Evolutionary conservation across 257 asterid genomes (phyloP).

Genomic region (Datura wrightii): DNA sequence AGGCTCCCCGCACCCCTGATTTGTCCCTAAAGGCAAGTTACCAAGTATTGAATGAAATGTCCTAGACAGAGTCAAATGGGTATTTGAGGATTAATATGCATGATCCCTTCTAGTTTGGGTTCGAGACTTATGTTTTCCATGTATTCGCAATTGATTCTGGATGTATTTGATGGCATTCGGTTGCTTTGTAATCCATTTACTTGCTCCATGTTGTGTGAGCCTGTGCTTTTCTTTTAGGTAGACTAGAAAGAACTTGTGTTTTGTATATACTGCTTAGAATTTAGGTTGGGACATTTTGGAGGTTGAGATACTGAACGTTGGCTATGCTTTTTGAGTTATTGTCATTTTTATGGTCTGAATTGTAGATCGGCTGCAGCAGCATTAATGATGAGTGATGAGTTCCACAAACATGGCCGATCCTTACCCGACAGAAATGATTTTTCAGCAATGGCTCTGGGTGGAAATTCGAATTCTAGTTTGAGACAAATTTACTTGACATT

Average conservation of each 20-base stretch:
- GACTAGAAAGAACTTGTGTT: not conserved
- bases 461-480: slow-evolving; percentile 60
- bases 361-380: slow-evolving; percentile 48
- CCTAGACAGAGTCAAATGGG: not conserved
- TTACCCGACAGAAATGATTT: slow-evolving; percentile 55
- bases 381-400: slow-evolving; percentile 47
- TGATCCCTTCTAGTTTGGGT: not conserved
- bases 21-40: not conserved
- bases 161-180: not conserved
- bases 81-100: not conserved
- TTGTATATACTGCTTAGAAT: not conserved
- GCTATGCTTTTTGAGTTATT: slow-evolving; percentile 14
- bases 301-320: slow-evolving; percentile 5
- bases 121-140: not conserved
- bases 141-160: not conserved
- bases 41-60: not conserved
- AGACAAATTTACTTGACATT: slow-evolving; percentile 87
- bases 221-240: not conserved
- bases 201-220: not conserved
- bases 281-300: slow-evolving; percentile 16
- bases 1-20: not conserved
- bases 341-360: slow-evolving; percentile 31
- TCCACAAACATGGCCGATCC: slow-evolving; percentile 44
- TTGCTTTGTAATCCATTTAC: not conserved
- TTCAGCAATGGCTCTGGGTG: slow-evolving; percentile 57